Base-by-base conservation (phyloP, 108 stramenopile species). In the Aurantiochytrium sp. region DNA sequence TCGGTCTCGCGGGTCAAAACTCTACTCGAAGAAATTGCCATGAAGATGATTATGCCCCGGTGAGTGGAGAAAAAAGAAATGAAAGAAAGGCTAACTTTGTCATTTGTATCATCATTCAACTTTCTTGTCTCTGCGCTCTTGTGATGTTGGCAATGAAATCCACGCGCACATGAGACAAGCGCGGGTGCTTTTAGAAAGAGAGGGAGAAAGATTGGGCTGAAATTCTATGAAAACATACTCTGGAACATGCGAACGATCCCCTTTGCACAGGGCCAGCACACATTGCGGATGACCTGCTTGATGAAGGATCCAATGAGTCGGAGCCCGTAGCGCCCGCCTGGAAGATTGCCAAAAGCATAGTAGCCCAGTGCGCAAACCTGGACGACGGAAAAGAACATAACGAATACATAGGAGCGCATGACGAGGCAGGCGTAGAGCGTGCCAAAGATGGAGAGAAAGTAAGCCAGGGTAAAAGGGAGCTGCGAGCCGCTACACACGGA, bases 241-340 rank as follows among this genome's bases (percentile, higher is more conserved):
- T 69, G 64, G 64, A 69, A 69, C 64, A 69, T 69, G 35, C 25
- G 35, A 18, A 69, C 64, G 25, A 83, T 28, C 43, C 76, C 76
- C 28, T 83, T 83, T 23, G 76, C 76, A 53, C 76, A 83, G n/a
- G 76, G 76, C 76, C 76, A 83, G 23, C 76, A 83, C 6, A 83
- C 76, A 45, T 83, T 83, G 49, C 51, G 45, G 25, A 53, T 28
- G 25, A 83, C n/a, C 49, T 83, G 76, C 14, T 23, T 12, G 23
- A 83, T 53, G 51, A 83, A 83, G 45, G 49, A 25, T 1, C 23
- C 76, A 23, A 83, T 83, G 12, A 83, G 45, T 28, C 51, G 76
- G 18, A 83, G 76, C 10, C 76, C 76, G 76, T 83, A 83, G 25
- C 51, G 76, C 6, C 76, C 76, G 16, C 76, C 76, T 1, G 76